phyloP scores from a whole-genome alignment of 805 yeast species.

The Wickerhamiella galacta region DNA sequence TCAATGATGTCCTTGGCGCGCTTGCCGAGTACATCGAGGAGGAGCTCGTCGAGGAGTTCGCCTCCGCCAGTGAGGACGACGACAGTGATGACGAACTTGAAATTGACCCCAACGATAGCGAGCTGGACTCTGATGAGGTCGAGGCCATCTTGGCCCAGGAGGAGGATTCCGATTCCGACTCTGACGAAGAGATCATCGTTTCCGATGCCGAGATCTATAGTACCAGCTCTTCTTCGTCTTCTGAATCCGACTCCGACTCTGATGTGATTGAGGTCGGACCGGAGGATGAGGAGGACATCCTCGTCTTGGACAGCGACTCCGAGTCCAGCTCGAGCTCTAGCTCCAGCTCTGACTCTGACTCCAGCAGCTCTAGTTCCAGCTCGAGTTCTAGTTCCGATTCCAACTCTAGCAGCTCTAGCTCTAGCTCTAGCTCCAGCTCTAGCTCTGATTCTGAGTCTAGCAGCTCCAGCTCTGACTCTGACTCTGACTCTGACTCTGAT shows the following conservation, averaged over 20 bases:
- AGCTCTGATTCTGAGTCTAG: conserved; percentile 8
- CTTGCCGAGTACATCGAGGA: conserved; percentile 15
- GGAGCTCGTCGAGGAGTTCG: conserved; percentile 10
- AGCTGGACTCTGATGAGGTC: conserved; percentile 10
- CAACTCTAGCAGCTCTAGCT: not conserved
- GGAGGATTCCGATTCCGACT: conserved; percentile 6
- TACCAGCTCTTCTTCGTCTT: conserved; percentile 4
- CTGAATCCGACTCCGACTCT: conserved; percentile 13
- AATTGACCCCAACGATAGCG: conserved; percentile 9
- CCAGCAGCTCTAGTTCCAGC: too few species aligned
- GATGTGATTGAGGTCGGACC: conserved; percentile 10
- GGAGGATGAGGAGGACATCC: conserved; percentile 11
- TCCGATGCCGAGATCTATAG: conserved; percentile 3
- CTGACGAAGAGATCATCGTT: conserved; percentile 8
- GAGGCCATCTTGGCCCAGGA: conserved; percentile 11
- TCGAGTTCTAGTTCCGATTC: too few species aligned
- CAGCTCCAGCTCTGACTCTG: conserved; percentile 7
- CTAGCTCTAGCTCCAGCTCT: conserved; percentile 2
- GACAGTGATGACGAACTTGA: conserved; percentile 6
- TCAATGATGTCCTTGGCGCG: conserved; percentile 12
- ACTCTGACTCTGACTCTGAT: conserved; percentile 4
- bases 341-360: conserved; percentile 7
- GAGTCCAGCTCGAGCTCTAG: conserved; percentile 4
- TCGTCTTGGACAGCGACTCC: conserved; percentile 3
- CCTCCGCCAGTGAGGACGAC: conserved; percentile 7